Conservation (phyloP, 768 basidiomycete species). For the Cystobasidium tubakii region DNA sequence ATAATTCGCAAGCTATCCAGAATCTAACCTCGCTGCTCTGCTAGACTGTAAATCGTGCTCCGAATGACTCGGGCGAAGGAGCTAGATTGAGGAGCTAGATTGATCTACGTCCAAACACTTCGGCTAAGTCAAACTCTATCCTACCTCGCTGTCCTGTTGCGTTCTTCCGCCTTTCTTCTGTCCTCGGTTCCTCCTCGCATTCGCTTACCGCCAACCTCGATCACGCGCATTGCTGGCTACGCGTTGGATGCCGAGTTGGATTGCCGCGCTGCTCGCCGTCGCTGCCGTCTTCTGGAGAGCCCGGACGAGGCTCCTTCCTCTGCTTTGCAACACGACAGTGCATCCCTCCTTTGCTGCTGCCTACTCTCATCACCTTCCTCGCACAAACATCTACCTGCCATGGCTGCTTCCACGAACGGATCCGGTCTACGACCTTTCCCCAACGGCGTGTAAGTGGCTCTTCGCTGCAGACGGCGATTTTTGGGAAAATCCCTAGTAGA, state of each 20-base stretch:
- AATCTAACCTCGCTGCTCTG: too few relatives aligned
- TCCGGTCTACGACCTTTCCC: constrained; percentile 14
- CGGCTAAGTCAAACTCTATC: too few relatives aligned
- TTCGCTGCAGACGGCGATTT: not conserved
- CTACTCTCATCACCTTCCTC: not conserved
- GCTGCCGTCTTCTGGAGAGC: not conserved
- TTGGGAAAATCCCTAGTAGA: not conserved
- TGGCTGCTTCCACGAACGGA: constrained; percentile 29
- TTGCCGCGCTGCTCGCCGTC: not conserved
- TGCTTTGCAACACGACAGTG: not conserved
- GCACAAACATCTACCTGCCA: not conserved
- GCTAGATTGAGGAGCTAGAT: too few relatives aligned
- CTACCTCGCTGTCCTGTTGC: too few relatives aligned
- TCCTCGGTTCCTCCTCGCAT: not conserved
- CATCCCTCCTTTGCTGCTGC: not conserved
- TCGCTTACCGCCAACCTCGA: not conserved
- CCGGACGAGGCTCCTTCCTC: not conserved
- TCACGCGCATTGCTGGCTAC: too few relatives aligned
- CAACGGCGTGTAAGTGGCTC: constrained; percentile 29
- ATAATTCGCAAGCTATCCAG: too few relatives aligned
- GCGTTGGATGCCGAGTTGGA: not conserved
- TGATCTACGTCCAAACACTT: too few relatives aligned
- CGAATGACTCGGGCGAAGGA: too few relatives aligned
- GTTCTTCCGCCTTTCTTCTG: too few relatives aligned
- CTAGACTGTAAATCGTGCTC: too few relatives aligned